Evolutionary conservation across 2,329 filamentous ascomycete species (phyloP), one percentile per base, ranked within the genome.

Genomic region (Colletotrichum sp.): DNA sequence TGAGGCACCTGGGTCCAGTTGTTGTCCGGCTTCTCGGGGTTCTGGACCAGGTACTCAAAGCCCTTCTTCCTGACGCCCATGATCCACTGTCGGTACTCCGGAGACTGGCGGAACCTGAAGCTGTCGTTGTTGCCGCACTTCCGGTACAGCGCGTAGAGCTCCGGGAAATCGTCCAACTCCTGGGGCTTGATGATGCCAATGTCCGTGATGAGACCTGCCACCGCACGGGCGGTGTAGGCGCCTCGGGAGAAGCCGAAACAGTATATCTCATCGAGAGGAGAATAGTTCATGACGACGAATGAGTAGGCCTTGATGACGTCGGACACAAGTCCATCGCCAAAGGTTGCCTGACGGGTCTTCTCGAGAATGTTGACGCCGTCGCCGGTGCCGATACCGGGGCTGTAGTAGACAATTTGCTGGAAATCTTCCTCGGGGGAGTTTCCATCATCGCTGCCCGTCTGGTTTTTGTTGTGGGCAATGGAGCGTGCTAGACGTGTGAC

Each of bases 201-300:
- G 16, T 80, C 79, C 5, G 68, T 77, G 44, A 86, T 80, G 57
- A 86, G 82, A 63, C 86, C 85, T 5, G 85, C 85, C 3, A 84
- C 81, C 1, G 85, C 83, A 6, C 85, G 83, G 22, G 84, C 85
- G 2, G 85, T 86, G 74, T 85, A 86, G 4, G 85, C 84, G 5
- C 85, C 85, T 7, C 85, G 79, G 2, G 84, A 86, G 78, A 86
- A 86, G 8, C 85, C 85, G 5, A 85, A 79, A 34, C 85, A 81
- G 34, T 84, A 80, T 24, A 86, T 83, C 34, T 83, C 82, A 8
- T 80, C 78, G 71, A 84, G 4, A 3, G 30, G 30, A 8, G 59
- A 62, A 1, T 62, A 85, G 77, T 86, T 86, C 76, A 82, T 79
- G 75, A 82, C 83, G n/a, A 85, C 73, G 63, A 85, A 86, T 73